A percentile compares a stretch with the other conserved stretches of the same genome.
Conservation (phyloP, 2,329 filamentous ascomycete species). For the Westerdykella ornata region DNA sequence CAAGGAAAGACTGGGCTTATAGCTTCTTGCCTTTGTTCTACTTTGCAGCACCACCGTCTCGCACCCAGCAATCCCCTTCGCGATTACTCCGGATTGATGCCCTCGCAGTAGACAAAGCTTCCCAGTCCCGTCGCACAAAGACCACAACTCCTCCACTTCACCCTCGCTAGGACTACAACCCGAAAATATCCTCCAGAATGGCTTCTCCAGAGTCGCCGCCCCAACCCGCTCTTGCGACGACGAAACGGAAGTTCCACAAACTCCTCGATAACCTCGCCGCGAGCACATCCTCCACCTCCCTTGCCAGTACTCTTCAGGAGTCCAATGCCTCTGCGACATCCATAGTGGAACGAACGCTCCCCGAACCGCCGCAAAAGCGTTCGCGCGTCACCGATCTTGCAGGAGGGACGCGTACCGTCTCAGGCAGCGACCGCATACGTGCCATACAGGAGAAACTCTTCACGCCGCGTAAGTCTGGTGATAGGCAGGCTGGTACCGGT, state of each 20-base stretch:
- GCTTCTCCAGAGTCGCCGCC: conserved; percentile 11
- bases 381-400: conserved; percentile 25
- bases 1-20: no score
- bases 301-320: conserved; percentile 34
- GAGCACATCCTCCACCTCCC: conserved; percentile 45
- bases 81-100: no score
- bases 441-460: conserved; percentile 30
- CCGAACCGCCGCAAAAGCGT: conserved; percentile 32
- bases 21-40: no score
- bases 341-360: conserved; percentile 15
- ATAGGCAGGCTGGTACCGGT: conserved; percentile 11
- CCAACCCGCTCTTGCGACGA: conserved; percentile 58
- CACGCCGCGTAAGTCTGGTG: conserved; percentile 18
- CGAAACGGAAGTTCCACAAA: conserved; percentile 77
- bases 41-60: no score
- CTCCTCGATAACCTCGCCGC: conserved; percentile 56
- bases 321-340: conserved; percentile 30
- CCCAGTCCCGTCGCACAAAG: neutral
- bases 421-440: conserved; percentile 26
- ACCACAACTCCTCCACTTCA: neutral
- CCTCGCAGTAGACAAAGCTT: neutral
- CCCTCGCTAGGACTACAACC: neutral
- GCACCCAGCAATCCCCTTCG: no score
- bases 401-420: conserved; percentile 22
- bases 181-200: neutral